phyloP scores from a whole-genome alignment of 257 asterid species.

The Datura wrightii region DNA sequence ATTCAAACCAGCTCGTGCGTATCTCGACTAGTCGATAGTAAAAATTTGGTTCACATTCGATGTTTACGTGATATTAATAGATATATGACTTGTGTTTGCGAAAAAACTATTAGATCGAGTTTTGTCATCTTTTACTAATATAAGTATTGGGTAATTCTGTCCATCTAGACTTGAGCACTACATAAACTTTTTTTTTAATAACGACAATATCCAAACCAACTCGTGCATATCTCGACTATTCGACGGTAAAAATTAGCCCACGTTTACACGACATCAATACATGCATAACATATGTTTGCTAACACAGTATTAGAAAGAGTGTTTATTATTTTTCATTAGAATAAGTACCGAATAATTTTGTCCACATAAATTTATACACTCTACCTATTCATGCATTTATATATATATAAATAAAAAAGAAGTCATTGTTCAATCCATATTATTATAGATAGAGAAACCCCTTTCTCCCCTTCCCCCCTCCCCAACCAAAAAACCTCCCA shows the following conservation, averaged over 20 bases:
- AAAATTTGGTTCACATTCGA: accelerated
- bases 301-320: background rate
- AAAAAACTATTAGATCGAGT: background rate
- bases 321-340: background rate
- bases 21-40: background rate
- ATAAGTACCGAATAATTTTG: background rate
- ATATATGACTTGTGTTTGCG: background rate
- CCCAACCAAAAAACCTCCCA: background rate
- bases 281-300: background rate
- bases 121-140: background rate
- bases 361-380: background rate
- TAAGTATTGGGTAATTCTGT: background rate
- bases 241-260: accelerated
- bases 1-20: background rate
- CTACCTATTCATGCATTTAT: background rate
- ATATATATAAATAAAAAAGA: background rate
- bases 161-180: background rate
- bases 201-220: too few species aligned
- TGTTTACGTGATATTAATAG: background rate
- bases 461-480: background rate
- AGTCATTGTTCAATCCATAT: background rate
- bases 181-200: too few species aligned
- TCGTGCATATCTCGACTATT: background rate
- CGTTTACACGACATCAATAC: background rate
- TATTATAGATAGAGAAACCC: background rate